phyloP scores from a whole-genome alignment of 2,329 filamentous ascomycete genomes.

The Verticillium longisporum region DNA sequence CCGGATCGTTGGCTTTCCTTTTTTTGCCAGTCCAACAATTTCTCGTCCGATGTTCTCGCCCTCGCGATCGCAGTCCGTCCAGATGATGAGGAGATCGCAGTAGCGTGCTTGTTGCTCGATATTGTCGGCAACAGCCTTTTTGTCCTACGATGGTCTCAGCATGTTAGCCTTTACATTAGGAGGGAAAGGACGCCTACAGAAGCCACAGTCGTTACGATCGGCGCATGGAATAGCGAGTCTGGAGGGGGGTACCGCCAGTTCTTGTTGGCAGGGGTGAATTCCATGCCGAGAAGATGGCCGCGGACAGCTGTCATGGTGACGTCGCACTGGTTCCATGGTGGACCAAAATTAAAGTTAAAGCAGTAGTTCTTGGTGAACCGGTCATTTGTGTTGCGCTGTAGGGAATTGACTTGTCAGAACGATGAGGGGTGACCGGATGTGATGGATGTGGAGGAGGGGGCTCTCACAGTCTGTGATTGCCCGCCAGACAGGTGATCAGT shows the following conservation, averaged over 20 bases:
- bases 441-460: slow-evolving; percentile 11
- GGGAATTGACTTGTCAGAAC: background rate
- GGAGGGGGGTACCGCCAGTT: slow-evolving; percentile 80
- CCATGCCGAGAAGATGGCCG: slow-evolving; percentile 76
- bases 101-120: slow-evolving; percentile 71
- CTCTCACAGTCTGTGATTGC: slow-evolving; percentile 57
- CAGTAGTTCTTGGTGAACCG: slow-evolving; percentile 90
- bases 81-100: slow-evolving; percentile 78
- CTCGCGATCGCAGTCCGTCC: slow-evolving; percentile 98
- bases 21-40: slow-evolving; percentile 72
- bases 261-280: slow-evolving; percentile 68
- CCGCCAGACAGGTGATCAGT: slow-evolving; percentile 83
- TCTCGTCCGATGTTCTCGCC: slow-evolving; percentile 94
- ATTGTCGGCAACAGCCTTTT: slow-evolving; percentile 74
- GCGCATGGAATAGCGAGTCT: slow-evolving; percentile 72
- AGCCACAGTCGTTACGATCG: slow-evolving; percentile 61
- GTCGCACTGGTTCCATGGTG: slow-evolving; percentile 69
- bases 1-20: slow-evolving; percentile 66
- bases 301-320: slow-evolving; percentile 93
- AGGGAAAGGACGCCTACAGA: slow-evolving; percentile 40
- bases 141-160: slow-evolving; percentile 48
- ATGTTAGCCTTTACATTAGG: background rate
- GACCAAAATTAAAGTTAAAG: slow-evolving; percentile 83
- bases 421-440: background rate
- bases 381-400: slow-evolving; percentile 60